Conservation (phyloP, 305 asterid genomes). For the Fraxinus xanthoxyloides region DNA sequence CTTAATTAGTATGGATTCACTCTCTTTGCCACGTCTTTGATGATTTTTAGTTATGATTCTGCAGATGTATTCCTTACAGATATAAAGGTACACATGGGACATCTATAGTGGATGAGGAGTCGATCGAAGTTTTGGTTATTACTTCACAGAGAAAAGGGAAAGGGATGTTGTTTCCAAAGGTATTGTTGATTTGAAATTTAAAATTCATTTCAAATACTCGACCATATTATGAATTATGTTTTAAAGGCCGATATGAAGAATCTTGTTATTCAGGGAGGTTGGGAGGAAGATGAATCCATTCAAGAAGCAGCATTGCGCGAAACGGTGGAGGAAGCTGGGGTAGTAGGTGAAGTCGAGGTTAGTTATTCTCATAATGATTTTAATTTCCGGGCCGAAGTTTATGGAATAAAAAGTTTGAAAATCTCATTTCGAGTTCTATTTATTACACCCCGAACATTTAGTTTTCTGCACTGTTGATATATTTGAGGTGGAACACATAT, state of each 20-base stretch:
- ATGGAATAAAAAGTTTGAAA: neutral
- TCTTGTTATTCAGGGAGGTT: conserved; percentile 60
- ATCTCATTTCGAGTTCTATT: neutral
- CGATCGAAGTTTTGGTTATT: conserved; percentile 59
- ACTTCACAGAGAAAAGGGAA: conserved; percentile 66
- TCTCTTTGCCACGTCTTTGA: neutral
- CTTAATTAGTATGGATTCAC: neutral
- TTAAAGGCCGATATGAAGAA: neutral
- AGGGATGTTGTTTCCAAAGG: conserved; percentile 76
- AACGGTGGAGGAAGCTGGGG: conserved; percentile 93
- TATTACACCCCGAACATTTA: neutral
- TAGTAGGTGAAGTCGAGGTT: conserved; percentile 79
- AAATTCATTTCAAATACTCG: neutral
- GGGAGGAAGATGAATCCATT: conserved; percentile 78
- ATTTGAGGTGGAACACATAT: too few relatives aligned
- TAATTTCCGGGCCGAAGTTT: neutral
- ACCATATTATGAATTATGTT: neutral
- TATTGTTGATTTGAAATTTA: conserved; percentile 7
- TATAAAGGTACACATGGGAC: conserved; percentile 29
- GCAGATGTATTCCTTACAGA: conserved; percentile 75
- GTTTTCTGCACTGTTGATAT: neutral
- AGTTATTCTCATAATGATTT: conserved; percentile 14
- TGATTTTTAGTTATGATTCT: conserved; percentile 1
- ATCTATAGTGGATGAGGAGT: conserved; percentile 40
- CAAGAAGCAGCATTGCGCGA: conserved; percentile 75